phyloP scores from a whole-genome alignment of 352 stramenopile species.

The Phytopythium montanum region DNA sequence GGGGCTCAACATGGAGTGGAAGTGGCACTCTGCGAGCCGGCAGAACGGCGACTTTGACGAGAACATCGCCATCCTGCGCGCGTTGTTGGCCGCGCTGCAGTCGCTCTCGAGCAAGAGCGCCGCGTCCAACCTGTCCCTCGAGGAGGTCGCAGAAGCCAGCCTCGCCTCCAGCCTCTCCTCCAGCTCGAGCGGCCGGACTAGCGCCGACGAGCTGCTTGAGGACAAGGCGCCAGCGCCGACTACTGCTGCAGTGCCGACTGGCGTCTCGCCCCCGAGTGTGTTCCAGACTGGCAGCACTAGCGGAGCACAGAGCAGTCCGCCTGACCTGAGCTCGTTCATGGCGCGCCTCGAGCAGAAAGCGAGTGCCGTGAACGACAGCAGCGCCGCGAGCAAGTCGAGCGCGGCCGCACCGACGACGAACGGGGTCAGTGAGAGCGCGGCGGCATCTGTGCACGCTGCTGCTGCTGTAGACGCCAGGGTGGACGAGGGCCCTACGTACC shows the following conservation, averaged over 20 bases:
- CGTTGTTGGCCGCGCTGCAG: constrained; percentile 54
- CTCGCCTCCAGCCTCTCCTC: constrained; percentile 10
- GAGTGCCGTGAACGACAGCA: constrained; percentile 26
- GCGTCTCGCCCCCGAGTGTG: constrained; percentile 5
- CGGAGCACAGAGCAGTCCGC: constrained; percentile 8
- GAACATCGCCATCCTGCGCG: constrained; percentile 60
- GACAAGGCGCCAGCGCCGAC: constrained; percentile 17
- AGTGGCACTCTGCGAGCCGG: constrained; percentile 66
- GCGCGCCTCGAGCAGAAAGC: constrained; percentile 45
- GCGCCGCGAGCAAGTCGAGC: constrained; percentile 10
- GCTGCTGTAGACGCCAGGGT: constrained; percentile 20
- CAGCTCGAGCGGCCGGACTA: not conserved
- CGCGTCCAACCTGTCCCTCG: constrained; percentile 41
- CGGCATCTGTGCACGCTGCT: not conserved
- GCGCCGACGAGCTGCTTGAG: constrained; percentile 1
- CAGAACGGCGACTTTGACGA: constrained; percentile 60
- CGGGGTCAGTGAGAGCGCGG: not conserved
- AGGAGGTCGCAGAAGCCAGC: constrained; percentile 45
- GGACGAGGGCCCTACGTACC: constrained; percentile 38
- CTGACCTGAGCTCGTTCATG: constrained; percentile 51
- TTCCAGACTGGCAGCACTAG: constrained; percentile 15
- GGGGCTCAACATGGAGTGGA: constrained; percentile 82
- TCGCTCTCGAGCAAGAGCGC: constrained; percentile 37
- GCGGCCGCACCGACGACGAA: not conserved
- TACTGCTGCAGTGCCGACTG: constrained; percentile 12